A percentile compares a stretch with the other conserved stretches of the same genome.
These are phyloP conservation scores for Penstemon newberryi DNA, from an alignment of 257 asterid genomes.

Conservation along the genomic window DNA sequence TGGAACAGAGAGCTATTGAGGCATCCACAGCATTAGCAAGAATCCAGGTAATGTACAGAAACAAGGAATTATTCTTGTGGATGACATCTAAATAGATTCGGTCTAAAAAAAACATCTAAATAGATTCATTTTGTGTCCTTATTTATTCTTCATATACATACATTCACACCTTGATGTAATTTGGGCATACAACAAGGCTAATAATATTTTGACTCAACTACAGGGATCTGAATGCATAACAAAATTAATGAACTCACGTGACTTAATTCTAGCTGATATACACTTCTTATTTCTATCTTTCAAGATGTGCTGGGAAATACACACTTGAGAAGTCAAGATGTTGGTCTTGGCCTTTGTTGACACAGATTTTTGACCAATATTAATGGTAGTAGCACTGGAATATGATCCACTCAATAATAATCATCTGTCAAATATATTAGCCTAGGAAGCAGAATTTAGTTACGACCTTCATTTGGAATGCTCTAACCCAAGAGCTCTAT, in stretches of 20 bases:
- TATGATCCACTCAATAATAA: conserved; percentile 1
- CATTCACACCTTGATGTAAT: conserved; percentile 7
- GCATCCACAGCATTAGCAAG: conserved; percentile 92
- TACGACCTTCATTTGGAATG: background rate
- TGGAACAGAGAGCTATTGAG: conserved; percentile 94
- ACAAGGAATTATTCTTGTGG: conserved; percentile 13
- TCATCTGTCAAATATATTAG: background rate
- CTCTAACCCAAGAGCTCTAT: conserved; percentile 4
- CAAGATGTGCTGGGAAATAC: conserved; percentile 18
- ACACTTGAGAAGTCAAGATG: conserved; percentile 1
- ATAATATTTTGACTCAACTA: background rate
- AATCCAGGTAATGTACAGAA: conserved; percentile 66
- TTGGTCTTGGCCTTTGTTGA: conserved; percentile 6
- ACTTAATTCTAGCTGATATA: background rate
- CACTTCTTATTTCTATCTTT: background rate
- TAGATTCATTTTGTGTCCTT: background rate
- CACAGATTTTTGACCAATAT: background rate
- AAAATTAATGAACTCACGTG: background rate
- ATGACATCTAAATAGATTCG: background rate
- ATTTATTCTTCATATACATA: background rate
- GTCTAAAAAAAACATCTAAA: conserved; percentile 3
- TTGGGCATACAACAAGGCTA: background rate
- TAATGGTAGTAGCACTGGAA: background rate
- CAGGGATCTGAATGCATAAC: background rate
- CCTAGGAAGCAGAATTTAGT: background rate